Base-by-base conservation (phyloP, 176 grass and related monocot genomes). In the Triticum turgidum region DNA sequence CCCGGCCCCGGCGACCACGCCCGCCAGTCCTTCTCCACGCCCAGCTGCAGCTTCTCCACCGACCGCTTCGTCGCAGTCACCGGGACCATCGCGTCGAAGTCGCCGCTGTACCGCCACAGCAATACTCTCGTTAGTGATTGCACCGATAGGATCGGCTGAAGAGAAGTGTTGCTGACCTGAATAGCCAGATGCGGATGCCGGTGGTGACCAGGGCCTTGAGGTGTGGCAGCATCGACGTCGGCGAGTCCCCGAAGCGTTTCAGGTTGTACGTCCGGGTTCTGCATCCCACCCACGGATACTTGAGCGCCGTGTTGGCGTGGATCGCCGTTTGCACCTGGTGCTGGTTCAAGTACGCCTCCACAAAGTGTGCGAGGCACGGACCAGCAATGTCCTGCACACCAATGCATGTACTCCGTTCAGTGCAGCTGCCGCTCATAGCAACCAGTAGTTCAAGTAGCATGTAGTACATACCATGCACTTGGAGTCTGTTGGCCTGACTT, bases 21-120 rank as follows among this genome's bases (percentile, higher is more conserved):
- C 33, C 80, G 89, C 94, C 94, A 95, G 56, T 86, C 75, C 12
- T 2, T 74, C 8, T 7, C 65, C 27, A 91, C 80, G 7, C 10
- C 20, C 29, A 93, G 80, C 45, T 35, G 33, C 18, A 93, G 89
- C 84, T 87, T 88, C 58, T 61, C 21, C 65, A 93, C 29, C 3
- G 94, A 88, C 20, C 73, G 58, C 84, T 63, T 93, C 18, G 88
- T 89, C 27, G 91, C 68, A 33, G 61, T 93, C 65, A 93, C 89
- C 3, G 91, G 83, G 2, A 95, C 94, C 85, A 93, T 85, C 4
- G 70, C 70, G 83, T 93, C 94, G 39, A 88, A 6, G 82, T 95
- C 94, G 41, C 94, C 91, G 56, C 91, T 95, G 41, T 15, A 42
- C 7, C 54, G 18, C 54, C 54, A 17, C 51, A 0, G 5, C 13